Evolutionary conservation across 345 rosid species (phyloP), one percentile per base, ranked within the genome.

Genomic region (Gossypium stocksii): DNA sequence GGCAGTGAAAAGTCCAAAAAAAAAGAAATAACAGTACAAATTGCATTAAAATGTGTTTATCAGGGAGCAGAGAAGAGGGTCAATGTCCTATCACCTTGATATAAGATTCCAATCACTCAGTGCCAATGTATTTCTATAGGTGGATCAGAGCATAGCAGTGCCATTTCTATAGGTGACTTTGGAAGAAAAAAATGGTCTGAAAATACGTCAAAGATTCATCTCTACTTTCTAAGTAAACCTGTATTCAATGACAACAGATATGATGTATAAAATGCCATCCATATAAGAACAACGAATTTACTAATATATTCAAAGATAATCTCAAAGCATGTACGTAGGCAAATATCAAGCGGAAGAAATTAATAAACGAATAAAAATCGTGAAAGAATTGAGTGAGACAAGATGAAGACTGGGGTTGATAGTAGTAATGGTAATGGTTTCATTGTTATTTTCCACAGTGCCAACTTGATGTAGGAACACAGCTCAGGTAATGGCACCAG

Each of bases 401-500:
- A 34, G 46, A 51, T 44, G 20, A 38, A 56, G 13, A 9, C 49
- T 1, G 10, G 2, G 20, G 13, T 49, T 13, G 2, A 45, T 59
- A 20, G 19, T 1, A 17, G 7, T 23, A 29, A 16, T 45, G 29
- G 10, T n/a, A 16, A 62, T 49, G 0, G 7, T 16, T 48, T 34
- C 66, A 46, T 84, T 82, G 67, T 72, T 80, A 70, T 72, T 80
- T 80, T 23, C 82, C 81, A 61, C 99, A 96, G 10, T 86, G 82
- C 98, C 99, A 96, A 53, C 76, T 89, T 2, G 91, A 87, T 65
- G 97, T 91, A 51, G 97, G 98, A 73, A 96, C 90, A 29, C 97
- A 93, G 77, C 90, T 89, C 10, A 96, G 86, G 84, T 88, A 87
- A 80, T 91, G 99, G 89, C 99, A 96, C 99, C 99, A 91, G 77